A percentile compares a stretch with the other conserved stretches of the same genome.
Conservation (phyloP, 2,329 filamentous ascomycete genomes). For the Mycogone perniciosa region DNA sequence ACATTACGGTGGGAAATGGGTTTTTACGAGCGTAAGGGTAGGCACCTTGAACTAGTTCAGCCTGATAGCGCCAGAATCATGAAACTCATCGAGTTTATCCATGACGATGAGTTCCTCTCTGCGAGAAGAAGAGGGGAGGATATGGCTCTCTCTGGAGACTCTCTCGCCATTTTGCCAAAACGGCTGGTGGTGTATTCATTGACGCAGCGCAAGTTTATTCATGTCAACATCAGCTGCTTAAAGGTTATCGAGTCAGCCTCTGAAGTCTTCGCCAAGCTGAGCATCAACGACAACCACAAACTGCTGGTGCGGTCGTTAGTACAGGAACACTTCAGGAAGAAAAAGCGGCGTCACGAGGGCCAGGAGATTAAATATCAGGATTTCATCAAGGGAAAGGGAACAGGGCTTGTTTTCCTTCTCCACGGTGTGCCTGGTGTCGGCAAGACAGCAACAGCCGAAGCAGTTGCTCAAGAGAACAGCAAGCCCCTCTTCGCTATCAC, state of each 20-base stretch:
- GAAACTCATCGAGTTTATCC: no score
- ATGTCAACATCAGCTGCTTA: no score
- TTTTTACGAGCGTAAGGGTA: no score
- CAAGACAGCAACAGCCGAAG: slow-evolving; percentile 26
- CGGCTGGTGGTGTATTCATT: no score
- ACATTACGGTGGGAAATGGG: no score
- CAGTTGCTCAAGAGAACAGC: slow-evolving; percentile 17
- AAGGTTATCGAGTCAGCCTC: not conserved
- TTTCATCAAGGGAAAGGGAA: slow-evolving; percentile 35
- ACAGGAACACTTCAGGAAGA: slow-evolving; percentile 9
- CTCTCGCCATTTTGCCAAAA: no score
- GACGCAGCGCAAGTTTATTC: no score
- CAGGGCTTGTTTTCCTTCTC: slow-evolving; percentile 25
- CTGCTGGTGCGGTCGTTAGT: slow-evolving; percentile 8
- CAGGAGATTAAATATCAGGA: slow-evolving; percentile 24
- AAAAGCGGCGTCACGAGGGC: not conserved
- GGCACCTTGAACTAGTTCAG: no score
- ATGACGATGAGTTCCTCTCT: no score
- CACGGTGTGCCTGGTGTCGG: slow-evolving; percentile 28
- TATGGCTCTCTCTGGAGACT: no score
- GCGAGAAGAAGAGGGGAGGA: no score
- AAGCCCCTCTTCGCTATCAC: slow-evolving; percentile 24
- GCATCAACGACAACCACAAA: slow-evolving; percentile 2
- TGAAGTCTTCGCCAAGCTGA: not conserved
- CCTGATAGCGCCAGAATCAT: no score